Evolutionary conservation across 176 grass and related monocot species (phyloP).

Genomic region (Hordeum marinum): DNA sequence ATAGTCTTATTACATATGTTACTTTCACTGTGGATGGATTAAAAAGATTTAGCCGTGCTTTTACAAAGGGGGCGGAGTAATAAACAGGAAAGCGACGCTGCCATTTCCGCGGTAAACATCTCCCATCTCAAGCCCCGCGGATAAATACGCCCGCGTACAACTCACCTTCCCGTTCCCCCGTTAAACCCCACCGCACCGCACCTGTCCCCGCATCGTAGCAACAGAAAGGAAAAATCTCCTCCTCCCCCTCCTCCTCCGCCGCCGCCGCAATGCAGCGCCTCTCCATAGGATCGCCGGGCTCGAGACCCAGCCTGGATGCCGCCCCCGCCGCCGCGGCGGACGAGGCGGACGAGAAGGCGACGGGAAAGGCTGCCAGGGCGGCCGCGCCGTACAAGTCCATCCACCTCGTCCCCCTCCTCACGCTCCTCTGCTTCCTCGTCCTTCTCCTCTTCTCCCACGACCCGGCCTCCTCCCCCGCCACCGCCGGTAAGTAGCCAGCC

Average conservation of each 20-base stretch:
- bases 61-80: too few species aligned
- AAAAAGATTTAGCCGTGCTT: too few species aligned
- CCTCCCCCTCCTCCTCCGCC: neutral
- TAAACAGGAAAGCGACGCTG: neutral
- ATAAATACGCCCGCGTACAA: neutral
- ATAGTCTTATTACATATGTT: too few species aligned
- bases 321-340: slow-evolving; percentile 1
- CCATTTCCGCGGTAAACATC: neutral
- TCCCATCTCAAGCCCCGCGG: neutral
- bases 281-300: slow-evolving; percentile 61
- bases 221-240: neutral
- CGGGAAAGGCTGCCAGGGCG: slow-evolving; percentile 24
- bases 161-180: neutral
- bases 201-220: slow-evolving; percentile 5
- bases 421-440: slow-evolving; percentile 76
- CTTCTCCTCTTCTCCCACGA: slow-evolving; percentile 87
- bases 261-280: slow-evolving; percentile 69
- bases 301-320: slow-evolving; percentile 17
- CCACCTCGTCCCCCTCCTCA: slow-evolving; percentile 83
- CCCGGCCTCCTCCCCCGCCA: slow-evolving; percentile 35
- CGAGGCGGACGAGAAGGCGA: slow-evolving; percentile 44
- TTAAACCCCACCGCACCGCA: slow-evolving; percentile 13
- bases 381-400: slow-evolving; percentile 49
- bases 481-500: slow-evolving; percentile 27
- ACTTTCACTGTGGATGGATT: too few species aligned